Base-by-base conservation (phyloP, 2,329 filamentous ascomycete genomes). In the Xylogone sp. region DNA sequence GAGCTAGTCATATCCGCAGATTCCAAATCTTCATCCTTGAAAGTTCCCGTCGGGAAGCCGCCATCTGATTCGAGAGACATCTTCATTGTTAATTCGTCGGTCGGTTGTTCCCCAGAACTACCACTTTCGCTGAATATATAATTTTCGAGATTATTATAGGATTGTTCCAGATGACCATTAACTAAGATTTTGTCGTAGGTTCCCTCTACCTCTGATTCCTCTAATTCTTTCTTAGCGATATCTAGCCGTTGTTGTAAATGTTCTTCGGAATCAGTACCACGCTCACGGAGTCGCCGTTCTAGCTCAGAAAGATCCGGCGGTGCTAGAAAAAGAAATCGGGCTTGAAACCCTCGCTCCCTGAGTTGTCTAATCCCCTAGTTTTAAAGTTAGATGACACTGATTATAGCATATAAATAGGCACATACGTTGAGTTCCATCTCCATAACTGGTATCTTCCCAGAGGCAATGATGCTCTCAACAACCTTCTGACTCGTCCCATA, bases 401-500 rank as follows among this genome's bases (percentile, higher is more conserved):
- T 22, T 52, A 24, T 27, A 16, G 45, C n/a, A 47, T n/a, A 48
- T 19, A n/a, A 24, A 8, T 20, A 10, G 2, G 13, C 50, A 64
- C 71, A 68, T 71, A 82, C 81, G 62, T 81, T 74, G 16, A 69
- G 60, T 50, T 78, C 74, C 60, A 84, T 70, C 54, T 75, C 71
- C 57, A 83, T 71, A 2, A 85, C 57, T 1, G 82, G 76, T 24
- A 92, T 79, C 64, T 84, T 84, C 42, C 78, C 79, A 8, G 71
- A 64, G 44, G 79, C 76, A 18, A 71, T 66, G 21, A 84, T 71
- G 12, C 71, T 70, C 16, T 81, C 77, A 1, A 83, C 71, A 2
- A 71, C 69, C 53, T 76, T 79, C 53, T 70, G 71, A 62, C 74
- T 82, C 2, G 81, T 84, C 20, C 82, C 83, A 54, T 82, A 83